phyloP scores from a whole-genome alignment of 1,284 basidiomycete genomes.

The Schizophyllum amplum region DNA sequence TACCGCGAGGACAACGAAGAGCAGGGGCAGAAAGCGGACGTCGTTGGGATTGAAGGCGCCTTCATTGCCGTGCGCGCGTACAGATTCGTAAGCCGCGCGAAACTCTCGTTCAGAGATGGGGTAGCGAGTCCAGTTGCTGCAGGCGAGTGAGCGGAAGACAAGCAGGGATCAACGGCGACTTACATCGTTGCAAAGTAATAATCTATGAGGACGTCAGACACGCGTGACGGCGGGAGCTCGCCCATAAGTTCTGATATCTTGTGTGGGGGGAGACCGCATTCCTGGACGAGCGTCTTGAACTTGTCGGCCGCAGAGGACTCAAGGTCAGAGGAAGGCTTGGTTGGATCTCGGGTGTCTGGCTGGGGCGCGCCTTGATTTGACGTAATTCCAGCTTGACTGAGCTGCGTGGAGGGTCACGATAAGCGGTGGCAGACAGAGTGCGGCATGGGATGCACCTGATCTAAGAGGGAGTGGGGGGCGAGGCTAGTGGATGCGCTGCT shows the following conservation, averaged over 20 bases:
- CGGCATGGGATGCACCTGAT: conserved; percentile 57
- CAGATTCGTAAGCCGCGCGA: conserved; percentile 70
- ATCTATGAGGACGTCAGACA: conserved; percentile 68
- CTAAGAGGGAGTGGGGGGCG: conserved; percentile 66
- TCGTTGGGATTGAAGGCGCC: conserved; percentile 66
- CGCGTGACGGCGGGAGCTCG: conserved; percentile 72
- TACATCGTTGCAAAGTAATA: conserved; percentile 74
- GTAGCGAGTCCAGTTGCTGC: conserved; percentile 91
- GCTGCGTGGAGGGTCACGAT: conserved; percentile 25
- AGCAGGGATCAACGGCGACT: conserved; percentile 18
- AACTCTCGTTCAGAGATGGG: conserved; percentile 87
- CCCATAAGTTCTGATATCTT: conserved; percentile 85
- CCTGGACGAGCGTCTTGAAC: conserved; percentile 74
- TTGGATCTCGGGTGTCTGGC: conserved; percentile 6
- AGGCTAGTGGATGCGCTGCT: conserved; percentile 72
- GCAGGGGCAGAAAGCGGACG: conserved; percentile 80
- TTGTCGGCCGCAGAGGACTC: conserved; percentile 73
- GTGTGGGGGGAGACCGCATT: conserved; percentile 84
- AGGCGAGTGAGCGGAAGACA: conserved; percentile 4
- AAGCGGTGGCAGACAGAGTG: conserved; percentile 2
- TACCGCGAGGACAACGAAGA: conserved; percentile 92
- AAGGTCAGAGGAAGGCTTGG: conserved; percentile 16
- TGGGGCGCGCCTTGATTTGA: conserved; percentile 18
- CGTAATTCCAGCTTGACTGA: conserved; percentile 49
- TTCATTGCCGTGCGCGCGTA: conserved; percentile 61